Evolutionary conservation across 352 stramenopile genomes (phyloP).

Genomic region (Phytophthora chlamydospora): DNA sequence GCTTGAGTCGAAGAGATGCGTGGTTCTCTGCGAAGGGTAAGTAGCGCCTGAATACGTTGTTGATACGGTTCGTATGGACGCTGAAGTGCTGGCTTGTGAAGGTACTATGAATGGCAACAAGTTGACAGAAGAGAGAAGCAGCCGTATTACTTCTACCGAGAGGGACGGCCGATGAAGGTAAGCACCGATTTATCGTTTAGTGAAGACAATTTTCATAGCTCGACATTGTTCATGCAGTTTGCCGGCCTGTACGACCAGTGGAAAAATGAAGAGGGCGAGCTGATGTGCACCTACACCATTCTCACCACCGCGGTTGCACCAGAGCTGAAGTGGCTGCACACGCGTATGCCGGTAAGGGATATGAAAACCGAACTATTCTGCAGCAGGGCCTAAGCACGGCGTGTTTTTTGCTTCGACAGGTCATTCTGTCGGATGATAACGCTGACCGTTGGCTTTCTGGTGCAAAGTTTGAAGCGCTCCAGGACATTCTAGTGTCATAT

Average conservation of each 20-base stretch:
- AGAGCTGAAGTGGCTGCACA: constrained; percentile 85
- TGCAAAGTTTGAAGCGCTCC: constrained; percentile 62
- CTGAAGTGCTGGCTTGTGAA: constrained; percentile 12
- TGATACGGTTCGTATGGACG: not conserved
- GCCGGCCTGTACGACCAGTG: constrained; percentile 89
- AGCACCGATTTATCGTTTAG: not conserved
- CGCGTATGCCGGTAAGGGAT: constrained; percentile 73
- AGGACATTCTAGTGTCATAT: constrained; percentile 63
- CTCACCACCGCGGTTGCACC: constrained; percentile 79
- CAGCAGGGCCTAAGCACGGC: too few relatives aligned
- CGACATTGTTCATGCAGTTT: constrained; percentile 49
- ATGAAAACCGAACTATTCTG: not conserved
- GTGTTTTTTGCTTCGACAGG: constrained; percentile 34
- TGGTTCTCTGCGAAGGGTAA: constrained; percentile 85
- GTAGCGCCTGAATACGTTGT: not conserved
- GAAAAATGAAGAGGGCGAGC: constrained; percentile 64
- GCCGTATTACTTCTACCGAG: constrained; percentile 87
- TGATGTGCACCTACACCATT: constrained; percentile 87
- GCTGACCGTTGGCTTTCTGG: constrained; percentile 69
- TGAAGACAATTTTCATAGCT: not conserved
- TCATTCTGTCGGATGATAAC: constrained; percentile 73
- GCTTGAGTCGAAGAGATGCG: constrained; percentile 74
- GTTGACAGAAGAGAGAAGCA: constrained; percentile 89
- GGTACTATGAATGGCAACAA: constrained; percentile 93
- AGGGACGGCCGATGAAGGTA: constrained; percentile 59